These are phyloP conservation scores for Aureobasidium sp. DNA, from an alignment of 2,329 filamentous ascomycete genomes.

Conservation along the genomic window DNA sequence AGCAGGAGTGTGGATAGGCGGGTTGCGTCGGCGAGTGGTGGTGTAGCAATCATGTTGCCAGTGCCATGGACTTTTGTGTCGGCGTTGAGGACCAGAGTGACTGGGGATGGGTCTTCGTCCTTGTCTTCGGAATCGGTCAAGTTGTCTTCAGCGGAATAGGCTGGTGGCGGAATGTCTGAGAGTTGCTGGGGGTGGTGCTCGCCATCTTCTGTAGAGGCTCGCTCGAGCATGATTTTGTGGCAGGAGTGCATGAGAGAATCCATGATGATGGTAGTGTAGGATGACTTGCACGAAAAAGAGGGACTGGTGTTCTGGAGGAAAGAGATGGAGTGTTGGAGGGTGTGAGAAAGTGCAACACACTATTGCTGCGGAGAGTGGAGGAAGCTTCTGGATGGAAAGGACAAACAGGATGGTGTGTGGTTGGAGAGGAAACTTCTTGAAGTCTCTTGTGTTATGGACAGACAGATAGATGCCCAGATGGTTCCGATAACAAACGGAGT, in stretches of 20 bases:
- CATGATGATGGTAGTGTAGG: slow-evolving; percentile 14
- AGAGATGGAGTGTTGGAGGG: background rate
- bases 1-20: slow-evolving; percentile 39
- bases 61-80: slow-evolving; percentile 39
- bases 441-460: background rate
- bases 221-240: slow-evolving; percentile 20
- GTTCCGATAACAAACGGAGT: background rate
- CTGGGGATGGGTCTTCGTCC: slow-evolving; percentile 26
- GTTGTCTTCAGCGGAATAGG: slow-evolving; percentile 14
- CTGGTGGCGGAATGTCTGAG: slow-evolving; percentile 19
- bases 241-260: slow-evolving; percentile 19
- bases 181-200: slow-evolving; percentile 12
- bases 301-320: background rate
- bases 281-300: background rate
- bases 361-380: background rate
- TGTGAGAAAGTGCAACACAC: background rate
- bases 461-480: background rate
- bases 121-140: slow-evolving; percentile 15
- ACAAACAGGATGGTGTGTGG: background rate
- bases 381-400: background rate
- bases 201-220: slow-evolving; percentile 14
- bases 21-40: slow-evolving; percentile 30
- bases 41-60: slow-evolving; percentile 42
- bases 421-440: background rate
- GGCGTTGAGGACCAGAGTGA: slow-evolving; percentile 42